Evolutionary conservation across 257 asterid genomes (phyloP).

Genomic region (Orobanche coerulescens): DNA sequence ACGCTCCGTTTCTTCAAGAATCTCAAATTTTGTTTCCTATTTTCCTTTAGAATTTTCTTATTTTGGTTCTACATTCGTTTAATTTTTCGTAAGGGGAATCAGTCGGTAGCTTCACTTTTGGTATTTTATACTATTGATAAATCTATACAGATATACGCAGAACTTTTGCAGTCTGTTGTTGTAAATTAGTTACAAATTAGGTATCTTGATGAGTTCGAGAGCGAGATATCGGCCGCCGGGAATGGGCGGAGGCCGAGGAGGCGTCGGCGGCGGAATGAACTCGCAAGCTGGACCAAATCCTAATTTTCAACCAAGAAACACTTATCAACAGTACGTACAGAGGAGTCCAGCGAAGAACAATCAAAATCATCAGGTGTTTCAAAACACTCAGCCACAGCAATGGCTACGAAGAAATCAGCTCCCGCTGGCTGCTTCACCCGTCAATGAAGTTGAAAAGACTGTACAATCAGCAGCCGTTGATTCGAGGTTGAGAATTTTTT

Average conservation of each 20-base stretch:
- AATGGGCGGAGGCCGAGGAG: conserved; percentile 57
- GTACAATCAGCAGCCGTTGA: conserved; percentile 76
- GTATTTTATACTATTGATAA: neutral
- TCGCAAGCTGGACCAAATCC: conserved; percentile 47
- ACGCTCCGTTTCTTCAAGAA: neutral
- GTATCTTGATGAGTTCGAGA: conserved; percentile 63
- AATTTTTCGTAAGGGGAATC: neutral
- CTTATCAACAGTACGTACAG: conserved; percentile 60
- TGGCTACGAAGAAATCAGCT: conserved; percentile 70
- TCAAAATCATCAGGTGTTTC: conserved; percentile 47
- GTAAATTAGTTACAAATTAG: conserved; percentile 22
- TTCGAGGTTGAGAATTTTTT: conserved; percentile 43
- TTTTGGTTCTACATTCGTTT: neutral
- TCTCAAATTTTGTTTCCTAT: conserved; percentile 16
- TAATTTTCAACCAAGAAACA: conserved; percentile 53
- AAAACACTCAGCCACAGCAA: conserved; percentile 68
- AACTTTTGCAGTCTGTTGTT: conserved; percentile 21
- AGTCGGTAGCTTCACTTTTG: conserved; percentile 13
- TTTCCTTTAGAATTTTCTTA: conserved; percentile 6
- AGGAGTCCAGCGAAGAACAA: conserved; percentile 41
- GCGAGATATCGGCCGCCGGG: conserved; percentile 94
- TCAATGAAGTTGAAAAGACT: conserved; percentile 81
- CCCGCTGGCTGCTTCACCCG: conserved; percentile 37
- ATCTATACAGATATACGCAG: conserved; percentile 14
- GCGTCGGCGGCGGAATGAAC: conserved; percentile 41